These are phyloP conservation scores for Debaryomycetaceae sp. DNA, from an alignment of 1,139 yeast species.

Conservation along the genomic window DNA sequence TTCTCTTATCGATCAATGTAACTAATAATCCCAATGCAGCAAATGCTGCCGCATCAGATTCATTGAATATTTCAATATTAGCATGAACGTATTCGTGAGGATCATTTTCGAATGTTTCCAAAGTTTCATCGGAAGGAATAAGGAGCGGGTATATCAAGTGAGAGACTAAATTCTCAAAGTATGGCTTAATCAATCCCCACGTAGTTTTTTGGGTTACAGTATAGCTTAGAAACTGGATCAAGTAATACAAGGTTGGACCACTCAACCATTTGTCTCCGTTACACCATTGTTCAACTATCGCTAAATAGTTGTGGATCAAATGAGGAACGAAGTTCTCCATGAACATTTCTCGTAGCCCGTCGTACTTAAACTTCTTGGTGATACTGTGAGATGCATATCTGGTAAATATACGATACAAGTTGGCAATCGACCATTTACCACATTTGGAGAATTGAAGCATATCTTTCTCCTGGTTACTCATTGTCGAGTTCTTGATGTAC, in stretches of 20 bases:
- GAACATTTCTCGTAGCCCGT: slow-evolving; percentile 47
- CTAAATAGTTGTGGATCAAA: slow-evolving; percentile 59
- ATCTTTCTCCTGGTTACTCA: slow-evolving; percentile 33
- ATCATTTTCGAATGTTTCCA: slow-evolving; percentile 80
- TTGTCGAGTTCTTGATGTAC: slow-evolving; percentile 30
- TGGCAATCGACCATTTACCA: slow-evolving; percentile 89
- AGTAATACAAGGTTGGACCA: slow-evolving; percentile 59
- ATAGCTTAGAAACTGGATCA: slow-evolving; percentile 69
- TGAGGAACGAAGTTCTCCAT: slow-evolving; percentile 66
- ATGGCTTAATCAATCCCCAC: slow-evolving; percentile 72
- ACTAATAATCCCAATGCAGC: slow-evolving; percentile 63
- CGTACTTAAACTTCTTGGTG: slow-evolving; percentile 49
- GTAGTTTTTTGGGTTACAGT: slow-evolving; percentile 63
- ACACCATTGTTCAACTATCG: slow-evolving; percentile 74
- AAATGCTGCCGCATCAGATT: slow-evolving; percentile 57
- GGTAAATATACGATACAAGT: slow-evolving; percentile 67
- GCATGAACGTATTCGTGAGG: slow-evolving; percentile 89
- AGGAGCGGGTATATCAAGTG: slow-evolving; percentile 79
- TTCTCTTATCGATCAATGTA: slow-evolving; percentile 66
- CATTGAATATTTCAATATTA: slow-evolving; percentile 66
- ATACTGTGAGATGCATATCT: slow-evolving; percentile 61
- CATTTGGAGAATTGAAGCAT: slow-evolving; percentile 53
- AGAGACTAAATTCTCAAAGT: slow-evolving; percentile 58
- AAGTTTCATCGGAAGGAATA: slow-evolving; percentile 63
- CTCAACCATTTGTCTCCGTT: slow-evolving; percentile 64